Percentiles rank a stretch among this genome's conserved stretches.
Evolutionary conservation across 164 flowering plant species (phyloP).

Genomic region (Aristolochia contorta): DNA sequence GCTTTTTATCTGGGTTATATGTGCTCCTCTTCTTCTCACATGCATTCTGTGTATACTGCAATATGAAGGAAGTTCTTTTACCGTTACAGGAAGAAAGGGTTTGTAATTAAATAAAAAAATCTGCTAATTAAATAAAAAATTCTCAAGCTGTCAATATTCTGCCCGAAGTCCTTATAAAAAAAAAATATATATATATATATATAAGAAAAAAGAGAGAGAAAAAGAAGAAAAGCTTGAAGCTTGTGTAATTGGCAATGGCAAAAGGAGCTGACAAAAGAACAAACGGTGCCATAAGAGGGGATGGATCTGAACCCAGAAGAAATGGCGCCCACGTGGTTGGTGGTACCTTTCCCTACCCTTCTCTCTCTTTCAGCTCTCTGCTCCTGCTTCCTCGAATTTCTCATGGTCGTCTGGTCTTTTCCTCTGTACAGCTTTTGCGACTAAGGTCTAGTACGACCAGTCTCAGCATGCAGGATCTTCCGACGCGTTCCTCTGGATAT

Average conservation of each 20-base stretch:
- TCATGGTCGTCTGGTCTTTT: neutral
- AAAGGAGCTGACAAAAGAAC: neutral
- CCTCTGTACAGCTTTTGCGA: too few species aligned
- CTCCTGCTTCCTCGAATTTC: neutral
- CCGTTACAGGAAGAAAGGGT: neutral
- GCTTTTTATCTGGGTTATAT: neutral
- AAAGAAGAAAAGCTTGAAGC: neutral
- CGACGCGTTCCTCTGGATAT: too few species aligned
- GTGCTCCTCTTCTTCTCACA: neutral
- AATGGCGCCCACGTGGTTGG: neutral
- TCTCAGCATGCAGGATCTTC: too few species aligned
- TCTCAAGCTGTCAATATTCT: too few species aligned
- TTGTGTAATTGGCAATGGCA: neutral
- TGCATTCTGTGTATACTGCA: neutral
- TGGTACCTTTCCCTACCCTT: neutral
- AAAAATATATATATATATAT: too few species aligned
- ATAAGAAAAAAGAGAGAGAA: neutral
- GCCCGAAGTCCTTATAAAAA: too few species aligned
- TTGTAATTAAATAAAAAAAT: neutral
- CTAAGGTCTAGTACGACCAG: too few species aligned
- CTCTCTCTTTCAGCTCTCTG: neutral
- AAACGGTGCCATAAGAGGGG: neutral
- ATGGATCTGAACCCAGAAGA: neutral
- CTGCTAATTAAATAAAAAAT: too few species aligned
- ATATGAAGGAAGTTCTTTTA: neutral